Evolutionary conservation across 2,329 filamentous ascomycete species (phyloP).

Genomic region (Aureobasidium lini): DNA sequence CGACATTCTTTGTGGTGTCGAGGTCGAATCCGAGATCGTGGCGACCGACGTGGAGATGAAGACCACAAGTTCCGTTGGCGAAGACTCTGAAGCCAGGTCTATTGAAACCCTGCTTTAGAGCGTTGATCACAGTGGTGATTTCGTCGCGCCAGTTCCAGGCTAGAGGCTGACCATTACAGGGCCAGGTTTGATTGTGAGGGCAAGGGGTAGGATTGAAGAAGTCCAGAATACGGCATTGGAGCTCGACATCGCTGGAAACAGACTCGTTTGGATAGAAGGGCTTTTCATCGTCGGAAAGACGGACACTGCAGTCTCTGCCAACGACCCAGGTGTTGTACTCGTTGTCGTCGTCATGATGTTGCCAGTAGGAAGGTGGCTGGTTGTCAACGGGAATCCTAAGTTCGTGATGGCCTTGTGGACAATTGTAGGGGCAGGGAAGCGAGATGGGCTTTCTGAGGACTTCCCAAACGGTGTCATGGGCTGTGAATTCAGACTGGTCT

Average conservation of each 20-base stretch:
- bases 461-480: neutral
- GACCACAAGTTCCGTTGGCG: neutral
- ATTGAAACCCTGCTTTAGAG: neutral
- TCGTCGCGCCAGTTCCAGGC: conserved; percentile 2
- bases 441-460: neutral
- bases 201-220: neutral
- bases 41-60: neutral
- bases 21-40: neutral
- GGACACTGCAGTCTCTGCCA: neutral
- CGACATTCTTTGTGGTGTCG: neutral
- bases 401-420: neutral
- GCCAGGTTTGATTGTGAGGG: neutral
- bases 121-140: neutral
- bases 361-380: neutral
- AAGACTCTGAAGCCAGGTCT: neutral
- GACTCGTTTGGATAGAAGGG: neutral
- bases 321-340: neutral
- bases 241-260: neutral
- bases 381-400: neutral
- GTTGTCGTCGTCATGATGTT: neutral
- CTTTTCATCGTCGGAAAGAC: neutral
- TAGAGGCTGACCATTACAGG: neutral
- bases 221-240: neutral
- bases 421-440: neutral
- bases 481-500: neutral